Percentiles rank a stretch among this genome's conserved stretches.
Evolutionary conservation across 306 rosid species (phyloP).

Genomic region (Quercus wislizeni): DNA sequence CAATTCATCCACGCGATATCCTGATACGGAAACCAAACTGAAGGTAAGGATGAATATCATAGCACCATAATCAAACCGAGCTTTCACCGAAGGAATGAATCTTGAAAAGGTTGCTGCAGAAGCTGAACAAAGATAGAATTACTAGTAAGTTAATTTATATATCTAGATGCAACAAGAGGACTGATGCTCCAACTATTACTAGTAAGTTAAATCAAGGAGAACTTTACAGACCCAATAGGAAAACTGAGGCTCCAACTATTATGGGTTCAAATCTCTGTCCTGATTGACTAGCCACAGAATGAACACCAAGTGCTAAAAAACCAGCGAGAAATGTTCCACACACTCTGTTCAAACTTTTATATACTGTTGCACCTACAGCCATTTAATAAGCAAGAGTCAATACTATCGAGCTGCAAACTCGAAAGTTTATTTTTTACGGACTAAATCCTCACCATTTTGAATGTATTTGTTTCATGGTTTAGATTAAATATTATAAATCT

Average conservation of each 20-base stretch:
- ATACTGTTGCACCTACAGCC: conserved; percentile 73
- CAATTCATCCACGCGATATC: conserved; percentile 56
- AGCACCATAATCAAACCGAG: conserved; percentile 79
- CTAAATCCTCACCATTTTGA: too few relatives aligned
- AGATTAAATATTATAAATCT: too few relatives aligned
- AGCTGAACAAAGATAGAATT: conserved; percentile 38
- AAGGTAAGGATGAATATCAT: conserved; percentile 84
- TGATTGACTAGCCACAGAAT: conserved; percentile 62
- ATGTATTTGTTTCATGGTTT: too few relatives aligned
- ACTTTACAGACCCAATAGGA: conserved; percentile 56
- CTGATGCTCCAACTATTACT: too few relatives aligned
- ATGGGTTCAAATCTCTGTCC: conserved; percentile 60
- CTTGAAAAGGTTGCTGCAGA: conserved; percentile 81
- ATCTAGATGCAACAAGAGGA: too few relatives aligned
- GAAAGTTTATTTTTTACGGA: neutral
- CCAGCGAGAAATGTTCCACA: conserved; percentile 78
- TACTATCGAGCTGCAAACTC: neutral
- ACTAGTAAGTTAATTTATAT: neutral
- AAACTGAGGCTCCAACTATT: conserved; percentile 55
- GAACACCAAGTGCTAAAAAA: conserved; percentile 61
- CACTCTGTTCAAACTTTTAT: conserved; percentile 60
- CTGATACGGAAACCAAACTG: conserved; percentile 68
- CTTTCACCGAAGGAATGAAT: conserved; percentile 73
- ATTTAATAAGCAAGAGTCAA: neutral
- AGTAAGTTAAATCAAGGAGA: neutral